Conservation (phyloP, 2,329 filamentous ascomycete genomes). For the Fusarium pilosicola region DNA sequence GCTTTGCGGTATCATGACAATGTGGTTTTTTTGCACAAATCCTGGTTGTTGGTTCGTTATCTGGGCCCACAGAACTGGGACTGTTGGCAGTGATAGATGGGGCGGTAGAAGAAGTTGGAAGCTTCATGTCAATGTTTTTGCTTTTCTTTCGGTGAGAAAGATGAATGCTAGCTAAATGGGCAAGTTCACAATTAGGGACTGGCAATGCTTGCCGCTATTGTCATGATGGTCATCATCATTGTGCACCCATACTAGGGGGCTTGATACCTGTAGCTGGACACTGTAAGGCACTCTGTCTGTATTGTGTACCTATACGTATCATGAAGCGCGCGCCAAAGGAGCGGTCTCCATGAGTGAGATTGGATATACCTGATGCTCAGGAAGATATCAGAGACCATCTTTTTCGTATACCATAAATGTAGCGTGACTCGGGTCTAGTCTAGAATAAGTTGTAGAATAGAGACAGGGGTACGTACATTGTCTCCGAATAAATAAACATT, state of each 20-base stretch:
- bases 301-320: not conserved
- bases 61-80: conserved; percentile 33
- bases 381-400: conserved; percentile 33
- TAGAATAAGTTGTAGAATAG: not conserved
- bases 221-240: not conserved
- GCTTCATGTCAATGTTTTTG: conserved; percentile 5
- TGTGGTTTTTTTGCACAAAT: conserved; percentile 23
- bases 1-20: conserved; percentile 26
- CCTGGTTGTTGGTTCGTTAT: conserved; percentile 17
- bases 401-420: not conserved
- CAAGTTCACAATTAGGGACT: not conserved
- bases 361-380: conserved; percentile 33
- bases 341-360: not conserved
- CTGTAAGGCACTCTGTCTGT: not conserved
- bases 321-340: not conserved
- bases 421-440: not conserved
- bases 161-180: not conserved
- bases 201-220: not conserved
- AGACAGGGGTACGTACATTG: not conserved
- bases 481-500: not conserved
- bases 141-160: not conserved
- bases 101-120: conserved; percentile 15
- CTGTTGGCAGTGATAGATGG: conserved; percentile 17
- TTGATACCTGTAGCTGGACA: not conserved
- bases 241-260: not conserved